Percentiles rank a stretch among this genome's conserved stretches.
Conservation (phyloP, 768 basidiomycete species). For the Serendipita sp. region DNA sequence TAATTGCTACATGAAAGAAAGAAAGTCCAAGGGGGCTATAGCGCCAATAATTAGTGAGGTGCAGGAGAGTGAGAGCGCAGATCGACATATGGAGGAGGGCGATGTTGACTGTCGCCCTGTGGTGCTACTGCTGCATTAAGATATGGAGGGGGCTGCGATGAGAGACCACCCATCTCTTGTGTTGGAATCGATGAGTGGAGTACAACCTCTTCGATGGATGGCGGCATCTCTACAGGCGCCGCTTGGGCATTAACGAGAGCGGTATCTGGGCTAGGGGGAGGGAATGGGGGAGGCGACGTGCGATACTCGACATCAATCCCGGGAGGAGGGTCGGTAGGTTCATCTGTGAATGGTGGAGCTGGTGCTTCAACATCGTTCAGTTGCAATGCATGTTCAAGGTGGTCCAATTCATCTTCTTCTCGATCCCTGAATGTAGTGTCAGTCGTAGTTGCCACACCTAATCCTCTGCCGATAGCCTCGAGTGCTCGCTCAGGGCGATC, state of each 20-base stretch:
- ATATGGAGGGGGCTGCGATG: neutral
- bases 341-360: constrained; percentile 69
- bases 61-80: neutral
- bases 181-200: constrained; percentile 9
- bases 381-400: neutral
- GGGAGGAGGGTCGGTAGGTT: constrained; percentile 76
- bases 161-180: neutral
- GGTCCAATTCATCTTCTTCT: constrained; percentile 6
- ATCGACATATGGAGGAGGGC: constrained; percentile 5
- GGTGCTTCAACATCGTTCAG: constrained; percentile 38
- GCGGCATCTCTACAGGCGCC: constrained; percentile 7
- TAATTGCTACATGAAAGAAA: neutral
- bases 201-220: constrained; percentile 12
- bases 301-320: constrained; percentile 50
- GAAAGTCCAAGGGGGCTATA: neutral
- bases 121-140: neutral
- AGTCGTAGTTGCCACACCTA: constrained; percentile 31
- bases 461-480: constrained; percentile 41
- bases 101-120: neutral
- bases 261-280: neutral
- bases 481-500: constrained; percentile 36
- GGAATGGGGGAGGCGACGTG: constrained; percentile 6
- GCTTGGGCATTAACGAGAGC: constrained; percentile 18
- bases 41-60: neutral
- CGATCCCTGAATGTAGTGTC: constrained; percentile 16